Evolutionary conservation across 441 rosid genomes (phyloP).

Genomic region (Euphorbia celastroides): DNA sequence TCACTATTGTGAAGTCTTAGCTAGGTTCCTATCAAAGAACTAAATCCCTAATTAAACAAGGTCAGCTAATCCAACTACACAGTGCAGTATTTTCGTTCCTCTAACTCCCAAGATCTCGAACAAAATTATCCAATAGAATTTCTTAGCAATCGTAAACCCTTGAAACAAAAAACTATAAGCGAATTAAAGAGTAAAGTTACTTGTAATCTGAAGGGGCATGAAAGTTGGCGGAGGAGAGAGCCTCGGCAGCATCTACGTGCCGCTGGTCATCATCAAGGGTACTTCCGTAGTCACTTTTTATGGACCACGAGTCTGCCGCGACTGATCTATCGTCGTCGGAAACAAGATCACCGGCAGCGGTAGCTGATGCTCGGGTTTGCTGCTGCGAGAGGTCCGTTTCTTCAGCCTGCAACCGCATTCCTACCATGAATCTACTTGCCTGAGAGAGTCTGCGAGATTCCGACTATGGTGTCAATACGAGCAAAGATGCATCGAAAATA

Average conservation of each 20-base stretch:
- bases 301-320: slow-evolving; percentile 98
- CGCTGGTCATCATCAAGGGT: slow-evolving; percentile 97
- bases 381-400: slow-evolving; percentile 58
- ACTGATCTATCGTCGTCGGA: slow-evolving; percentile 94
- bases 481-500: background rate
- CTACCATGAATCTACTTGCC: slow-evolving; percentile 45
- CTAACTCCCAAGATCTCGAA: background rate
- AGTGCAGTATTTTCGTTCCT: background rate
- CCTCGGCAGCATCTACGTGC: slow-evolving; percentile 90
- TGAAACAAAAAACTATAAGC: background rate
- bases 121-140: background rate
- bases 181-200: slow-evolving; percentile 19
- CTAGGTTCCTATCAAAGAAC: background rate
- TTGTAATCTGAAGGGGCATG: slow-evolving; percentile 77
- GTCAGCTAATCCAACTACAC: background rate
- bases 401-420: slow-evolving; percentile 62
- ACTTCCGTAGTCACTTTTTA: slow-evolving; percentile 94
- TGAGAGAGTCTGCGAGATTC: background rate
- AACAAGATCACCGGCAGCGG: slow-evolving; percentile 43
- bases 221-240: slow-evolving; percentile 72
- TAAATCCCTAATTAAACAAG: background rate
- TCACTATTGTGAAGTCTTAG: background rate
- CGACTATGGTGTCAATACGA: background rate
- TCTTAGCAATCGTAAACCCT: background rate
- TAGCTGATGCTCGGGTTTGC: slow-evolving; percentile 28